A percentile compares a stretch with the other conserved stretches of the same genome.
phyloP scores from a whole-genome alignment of 2,329 filamentous ascomycete species.

The Penicillium olsonii region DNA sequence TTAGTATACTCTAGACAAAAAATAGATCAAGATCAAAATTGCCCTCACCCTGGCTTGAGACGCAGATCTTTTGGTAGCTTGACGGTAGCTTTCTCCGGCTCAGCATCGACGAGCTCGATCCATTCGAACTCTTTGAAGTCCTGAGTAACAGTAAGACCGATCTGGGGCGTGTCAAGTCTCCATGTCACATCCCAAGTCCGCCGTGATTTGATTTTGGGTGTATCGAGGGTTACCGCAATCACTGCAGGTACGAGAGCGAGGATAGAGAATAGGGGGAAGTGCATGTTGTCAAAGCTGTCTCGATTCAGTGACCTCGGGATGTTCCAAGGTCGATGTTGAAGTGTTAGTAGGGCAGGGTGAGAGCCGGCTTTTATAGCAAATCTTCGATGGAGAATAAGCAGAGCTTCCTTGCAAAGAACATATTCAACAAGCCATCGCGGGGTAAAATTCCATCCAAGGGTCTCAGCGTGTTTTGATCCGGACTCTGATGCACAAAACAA shows the following conservation, averaged over 20 bases:
- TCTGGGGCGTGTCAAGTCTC: neutral
- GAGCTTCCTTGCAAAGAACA: neutral
- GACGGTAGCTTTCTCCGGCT: conserved; percentile 2
- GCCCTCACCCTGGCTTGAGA: neutral
- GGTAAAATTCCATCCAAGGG: neutral
- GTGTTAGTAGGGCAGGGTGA: no score
- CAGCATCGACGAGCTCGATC: neutral
- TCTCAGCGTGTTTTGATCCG: neutral
- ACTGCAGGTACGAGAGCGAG: neutral
- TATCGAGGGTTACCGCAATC: neutral
- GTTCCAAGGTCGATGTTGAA: neutral
- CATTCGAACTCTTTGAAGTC: conserved; percentile 2
- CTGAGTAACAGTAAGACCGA: conserved; percentile 1
- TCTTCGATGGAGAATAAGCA: neutral
- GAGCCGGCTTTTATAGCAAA: no score
- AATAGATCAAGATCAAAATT: neutral
- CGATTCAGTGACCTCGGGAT: neutral
- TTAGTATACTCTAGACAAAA: neutral
- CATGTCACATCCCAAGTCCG: conserved; percentile 3
- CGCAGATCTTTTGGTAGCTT: neutral
- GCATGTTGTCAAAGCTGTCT: neutral
- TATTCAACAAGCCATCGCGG: neutral
- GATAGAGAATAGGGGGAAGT: neutral
- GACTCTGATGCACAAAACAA: neutral
- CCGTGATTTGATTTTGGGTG: conserved; percentile 1